Evolutionary conservation across 2,329 filamentous ascomycete species (phyloP).

Genomic region (Paecilomyces niveus): DNA sequence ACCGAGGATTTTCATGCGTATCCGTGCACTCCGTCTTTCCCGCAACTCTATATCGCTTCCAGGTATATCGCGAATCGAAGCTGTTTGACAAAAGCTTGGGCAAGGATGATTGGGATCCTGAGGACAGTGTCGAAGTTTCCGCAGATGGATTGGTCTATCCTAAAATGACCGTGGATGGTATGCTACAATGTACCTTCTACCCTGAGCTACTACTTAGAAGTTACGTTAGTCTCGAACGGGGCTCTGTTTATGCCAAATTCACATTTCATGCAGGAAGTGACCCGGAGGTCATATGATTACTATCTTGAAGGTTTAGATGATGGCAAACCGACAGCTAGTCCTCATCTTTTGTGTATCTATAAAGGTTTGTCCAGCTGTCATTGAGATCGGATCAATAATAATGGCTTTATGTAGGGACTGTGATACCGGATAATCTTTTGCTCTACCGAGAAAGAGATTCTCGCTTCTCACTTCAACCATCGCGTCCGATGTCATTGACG

Average conservation of each 20-base stretch:
- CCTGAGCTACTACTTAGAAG: neutral
- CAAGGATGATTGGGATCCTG: conserved; percentile 1
- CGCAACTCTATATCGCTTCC: conserved; percentile 4
- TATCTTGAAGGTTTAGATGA: conserved; percentile 7
- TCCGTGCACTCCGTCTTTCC: conserved; percentile 3
- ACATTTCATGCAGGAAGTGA: conserved; percentile 11
- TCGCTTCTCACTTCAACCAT: conserved; percentile 11
- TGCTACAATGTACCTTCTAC: neutral
- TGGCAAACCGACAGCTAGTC: conserved; percentile 6
- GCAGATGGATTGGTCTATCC: conserved; percentile 3
- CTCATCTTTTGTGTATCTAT: conserved; percentile 9
- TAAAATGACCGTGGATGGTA: conserved; percentile 3
- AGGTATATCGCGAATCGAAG: conserved; percentile 4
- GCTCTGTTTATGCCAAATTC: conserved; percentile 14
- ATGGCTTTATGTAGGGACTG: conserved; percentile 1
- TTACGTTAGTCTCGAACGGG: conserved; percentile 8
- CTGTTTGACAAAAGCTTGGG: neutral
- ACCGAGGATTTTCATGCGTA: conserved; percentile 5
- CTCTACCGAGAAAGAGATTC: conserved; percentile 8
- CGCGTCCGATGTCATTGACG: conserved; percentile 10
- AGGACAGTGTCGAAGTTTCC: conserved; percentile 5
- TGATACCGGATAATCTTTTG: conserved; percentile 5
- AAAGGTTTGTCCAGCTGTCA: conserved; percentile 5
- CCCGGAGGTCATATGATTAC: conserved; percentile 7
- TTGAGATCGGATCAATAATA: too few relatives aligned